A percentile compares a stretch with the other conserved stretches of the same genome.
phyloP scores from a whole-genome alignment of 2,329 filamentous ascomycete species.

The Botrytis fabae region DNA sequence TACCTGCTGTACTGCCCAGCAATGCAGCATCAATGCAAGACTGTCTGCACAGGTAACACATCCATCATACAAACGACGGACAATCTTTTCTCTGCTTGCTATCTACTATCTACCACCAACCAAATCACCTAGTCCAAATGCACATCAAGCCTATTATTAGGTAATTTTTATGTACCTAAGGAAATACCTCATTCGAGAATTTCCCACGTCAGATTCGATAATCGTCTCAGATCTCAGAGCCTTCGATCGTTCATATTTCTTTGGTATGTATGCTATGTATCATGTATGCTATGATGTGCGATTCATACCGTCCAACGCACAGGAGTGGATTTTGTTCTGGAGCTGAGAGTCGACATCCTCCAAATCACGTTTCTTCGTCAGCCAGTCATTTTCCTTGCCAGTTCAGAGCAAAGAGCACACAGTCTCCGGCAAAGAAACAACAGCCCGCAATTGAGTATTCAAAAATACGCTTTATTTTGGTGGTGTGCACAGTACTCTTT shows the following conservation, averaged over 20 bases:
- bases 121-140: neutral
- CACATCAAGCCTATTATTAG: neutral
- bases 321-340: neutral
- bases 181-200: neutral
- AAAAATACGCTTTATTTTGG: no score
- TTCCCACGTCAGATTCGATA: neutral
- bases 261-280: neutral
- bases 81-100: neutral
- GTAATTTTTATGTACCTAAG: neutral
- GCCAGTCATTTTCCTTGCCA: neutral
- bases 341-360: neutral
- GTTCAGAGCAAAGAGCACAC: neutral
- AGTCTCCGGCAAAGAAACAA: no score
- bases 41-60: neutral
- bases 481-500: no score
- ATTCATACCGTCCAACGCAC: slow-evolving; percentile 1
- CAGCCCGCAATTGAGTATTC: no score
- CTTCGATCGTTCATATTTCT: neutral
- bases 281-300: neutral
- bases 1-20: neutral
- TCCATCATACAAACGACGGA: neutral
- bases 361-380: neutral
- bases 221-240: neutral
- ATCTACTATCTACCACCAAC: slow-evolving; percentile 9
- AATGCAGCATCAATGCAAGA: slow-evolving; percentile 3